Evolutionary conservation across 495 filamentous ascomycete genomes (phyloP).

Genomic region (Hyphodiscus hymeniophilus): DNA sequence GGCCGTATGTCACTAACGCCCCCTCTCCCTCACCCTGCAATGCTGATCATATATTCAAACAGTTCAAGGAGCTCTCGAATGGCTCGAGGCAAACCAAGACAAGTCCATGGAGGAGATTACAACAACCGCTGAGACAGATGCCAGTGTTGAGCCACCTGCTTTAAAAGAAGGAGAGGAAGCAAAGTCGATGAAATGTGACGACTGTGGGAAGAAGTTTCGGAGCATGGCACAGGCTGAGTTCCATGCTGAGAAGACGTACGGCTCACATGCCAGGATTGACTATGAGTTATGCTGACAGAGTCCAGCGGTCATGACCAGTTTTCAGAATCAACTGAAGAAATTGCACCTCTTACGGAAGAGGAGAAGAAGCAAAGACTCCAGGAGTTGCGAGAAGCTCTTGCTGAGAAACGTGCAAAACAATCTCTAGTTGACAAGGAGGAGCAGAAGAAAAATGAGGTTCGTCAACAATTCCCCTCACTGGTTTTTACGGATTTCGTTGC

Average conservation of each 20-base stretch:
- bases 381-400: conserved; percentile 63
- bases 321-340: conserved; percentile 83
- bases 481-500: not conserved
- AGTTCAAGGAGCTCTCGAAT: conserved; percentile 89
- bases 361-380: conserved; percentile 74
- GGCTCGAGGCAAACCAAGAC: conserved; percentile 86
- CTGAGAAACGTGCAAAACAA: conserved; percentile 63
- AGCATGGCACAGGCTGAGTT: conserved; percentile 74
- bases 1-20: conserved; percentile 47
- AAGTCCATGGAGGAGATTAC: conserved; percentile 69
- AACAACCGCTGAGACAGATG: conserved; percentile 35
- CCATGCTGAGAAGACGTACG: conserved; percentile 78
- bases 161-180: conserved; percentile 55
- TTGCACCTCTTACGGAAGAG: conserved; percentile 84
- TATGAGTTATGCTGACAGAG: conserved; percentile 10
- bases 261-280: not conserved
- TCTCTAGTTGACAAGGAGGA: conserved; percentile 71
- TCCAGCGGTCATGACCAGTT: conserved; percentile 79
- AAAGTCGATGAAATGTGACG: conserved; percentile 63
- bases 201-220: conserved; percentile 87
- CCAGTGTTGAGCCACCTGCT: conserved; percentile 38
- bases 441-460: conserved; percentile 81
- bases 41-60: conserved; percentile 4
- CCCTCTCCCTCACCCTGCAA: not conserved
- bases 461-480: conserved; percentile 7